Evolutionary conservation across 805 yeast genomes (phyloP), one percentile per base, ranked within the genome.

Genomic region (Sugiyamaella chiloensis): DNA sequence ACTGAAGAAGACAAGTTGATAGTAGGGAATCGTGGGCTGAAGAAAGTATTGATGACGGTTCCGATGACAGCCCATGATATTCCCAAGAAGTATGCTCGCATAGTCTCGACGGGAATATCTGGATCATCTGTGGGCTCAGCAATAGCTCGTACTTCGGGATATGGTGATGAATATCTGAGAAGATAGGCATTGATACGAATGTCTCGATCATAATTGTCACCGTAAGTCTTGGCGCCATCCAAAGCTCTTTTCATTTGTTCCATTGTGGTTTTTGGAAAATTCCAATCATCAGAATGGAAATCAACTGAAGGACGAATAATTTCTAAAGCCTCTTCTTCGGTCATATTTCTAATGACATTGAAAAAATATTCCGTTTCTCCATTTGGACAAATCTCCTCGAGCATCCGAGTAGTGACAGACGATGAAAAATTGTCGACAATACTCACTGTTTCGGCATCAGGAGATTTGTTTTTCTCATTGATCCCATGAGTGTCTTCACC

Each of bases 81-180:
- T 5, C 58, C 60, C 17, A 56, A 41, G 19, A 57, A 41, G 60
- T 77, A 78, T 2, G 74, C 77, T 43, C 83, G 65, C 42, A 75
- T 53, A 4, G 80, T 76, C 47, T 78, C 80, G 32, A 65, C 66
- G 4, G 74, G 73, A 17, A 68, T 51, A 11, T 51, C 40, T 1
- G 73, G 72, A 47, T 78, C 79, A 54, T 79, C 82, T 39, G 53
- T 64, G 1, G 79, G 73, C 35, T 73, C 76, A 5, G 76, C 71
- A 24, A 79, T 76, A 7, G 82, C 74, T 40, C 83, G 62, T 14
- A 78, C 78, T 56, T 78, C 83, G 3, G 81, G 80, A 50, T 77
- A 77, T 3, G 81, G 81, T 1, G 80, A 75, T 51, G 68, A 72
- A 45, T 47, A 52, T 14, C 47, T 17, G 37, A 51, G 32, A 8